Evolutionary conservation across 495 filamentous ascomycete species (phyloP).

Genomic region (Neurospora sp.): DNA sequence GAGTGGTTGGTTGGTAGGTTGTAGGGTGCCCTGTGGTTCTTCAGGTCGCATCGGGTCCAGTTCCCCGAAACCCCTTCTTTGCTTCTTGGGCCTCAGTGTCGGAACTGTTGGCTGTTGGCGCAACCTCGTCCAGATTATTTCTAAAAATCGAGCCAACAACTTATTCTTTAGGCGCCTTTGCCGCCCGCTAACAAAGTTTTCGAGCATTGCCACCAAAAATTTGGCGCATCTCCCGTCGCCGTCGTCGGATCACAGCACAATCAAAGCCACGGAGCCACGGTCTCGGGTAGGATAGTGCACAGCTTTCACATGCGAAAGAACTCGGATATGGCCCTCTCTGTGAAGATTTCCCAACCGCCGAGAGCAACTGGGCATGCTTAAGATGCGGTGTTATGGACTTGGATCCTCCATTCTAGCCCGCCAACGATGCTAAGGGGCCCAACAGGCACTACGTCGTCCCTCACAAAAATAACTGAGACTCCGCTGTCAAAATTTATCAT

Average conservation of each 20-base stretch:
- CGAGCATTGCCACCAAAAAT: background rate
- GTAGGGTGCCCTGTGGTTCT: background rate
- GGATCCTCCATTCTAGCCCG: background rate
- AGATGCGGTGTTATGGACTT: background rate
- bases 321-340: background rate
- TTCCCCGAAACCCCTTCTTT: background rate
- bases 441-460: background rate
- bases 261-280: background rate
- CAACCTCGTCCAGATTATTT: background rate
- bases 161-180: background rate
- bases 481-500: background rate
- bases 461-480: background rate
- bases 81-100: background rate
- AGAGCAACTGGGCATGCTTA: background rate
- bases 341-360: background rate
- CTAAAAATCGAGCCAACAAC: background rate
- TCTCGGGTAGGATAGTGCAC: background rate
- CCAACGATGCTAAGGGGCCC: background rate
- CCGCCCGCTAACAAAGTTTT: background rate
- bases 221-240: background rate
- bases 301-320: background rate
- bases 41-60: background rate
- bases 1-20: background rate
- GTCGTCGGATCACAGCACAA: background rate
- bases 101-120: background rate